Conservation (phyloP, 805 yeast species). For the Teunomyces barrocoloradensis region DNA sequence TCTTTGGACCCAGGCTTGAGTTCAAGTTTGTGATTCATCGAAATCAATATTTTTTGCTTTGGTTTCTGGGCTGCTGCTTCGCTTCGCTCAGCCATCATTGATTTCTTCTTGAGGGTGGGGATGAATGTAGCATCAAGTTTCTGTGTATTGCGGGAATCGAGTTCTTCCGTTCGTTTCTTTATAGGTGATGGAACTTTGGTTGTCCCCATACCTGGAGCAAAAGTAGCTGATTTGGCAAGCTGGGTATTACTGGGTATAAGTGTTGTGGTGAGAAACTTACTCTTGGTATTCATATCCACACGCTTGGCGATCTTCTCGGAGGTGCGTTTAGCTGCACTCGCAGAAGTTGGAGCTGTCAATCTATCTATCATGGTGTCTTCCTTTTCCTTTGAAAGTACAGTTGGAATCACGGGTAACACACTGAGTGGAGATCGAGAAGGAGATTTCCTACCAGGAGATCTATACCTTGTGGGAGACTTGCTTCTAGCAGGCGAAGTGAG, state of each 20-base stretch:
- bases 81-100: conserved; percentile 26
- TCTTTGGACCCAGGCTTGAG: conserved; percentile 4
- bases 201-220: conserved; percentile 4
- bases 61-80: conserved; percentile 26
- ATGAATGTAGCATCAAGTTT: conserved; percentile 16
- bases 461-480: not conserved
- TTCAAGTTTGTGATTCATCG: conserved; percentile 20
- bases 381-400: not conserved
- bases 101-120: conserved; percentile 24
- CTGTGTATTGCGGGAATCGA: conserved; percentile 8
- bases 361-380: conserved; percentile 13
- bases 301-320: conserved; percentile 2
- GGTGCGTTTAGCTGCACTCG: conserved; percentile 29
- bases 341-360: conserved; percentile 28
- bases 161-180: conserved; percentile 12
- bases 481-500: not conserved
- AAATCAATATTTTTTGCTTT: conserved; percentile 25
- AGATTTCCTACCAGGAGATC: not conserved
- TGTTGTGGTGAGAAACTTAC: conserved; percentile 35
- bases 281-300: conserved; percentile 17
- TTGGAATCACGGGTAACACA: not conserved
- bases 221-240: conserved; percentile 14
- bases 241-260: conserved; percentile 30
- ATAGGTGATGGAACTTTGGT: conserved; percentile 13
- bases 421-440: conserved; percentile 1